Base-by-base conservation (phyloP, 176 grass and related monocot genomes). In the Elymus sibiricus region DNA sequence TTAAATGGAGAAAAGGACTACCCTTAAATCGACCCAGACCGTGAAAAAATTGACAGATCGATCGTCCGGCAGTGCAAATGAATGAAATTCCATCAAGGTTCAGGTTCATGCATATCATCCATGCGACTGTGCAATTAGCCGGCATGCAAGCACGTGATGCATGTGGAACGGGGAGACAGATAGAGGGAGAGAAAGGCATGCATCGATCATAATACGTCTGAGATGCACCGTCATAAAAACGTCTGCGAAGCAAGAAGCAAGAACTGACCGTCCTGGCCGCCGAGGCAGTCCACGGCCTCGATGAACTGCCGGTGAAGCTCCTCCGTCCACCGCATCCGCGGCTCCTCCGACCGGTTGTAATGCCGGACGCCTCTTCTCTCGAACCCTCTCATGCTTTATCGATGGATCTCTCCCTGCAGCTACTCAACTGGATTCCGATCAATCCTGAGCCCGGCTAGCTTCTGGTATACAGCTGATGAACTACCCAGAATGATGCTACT, bases 291-390 rank as follows among this genome's bases (percentile, higher is more conserved):
- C 65, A 98, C 86, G 35, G 93, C 96, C 75, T 92, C 79, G 28
- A 91, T 53, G 34, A 98, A 98, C 78, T 84, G 81, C 61, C 84
- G 86, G 82, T 98, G 96, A 11, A 98, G 88, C 77, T 95, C 96
- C 82, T 94, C 93, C 17, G 96, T 95, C 96, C 96, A 98, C 69
- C 86, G 82, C 82, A 95, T 91, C 78, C 96, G 92, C 6, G 92
- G 96, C 55, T 81, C 74, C 27, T 94, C 88, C 3, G 96, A 95
- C 19, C 96, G 77, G 90, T 91, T 94, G 93, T 98, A 98, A 75
- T 91, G 93, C 90, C 96, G 87, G 69, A 94, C 79, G 53, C 88
- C 88, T 88, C 85, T 92, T 68, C 87, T 95, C 64, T 94, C 86
- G n/a, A 86, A 86, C 31, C 93, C 88, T 83, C 84, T 81, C 84